Evolutionary conservation across 2,329 filamentous ascomycete genomes (phyloP).

Genomic region (Arthroderma sp.): DNA sequence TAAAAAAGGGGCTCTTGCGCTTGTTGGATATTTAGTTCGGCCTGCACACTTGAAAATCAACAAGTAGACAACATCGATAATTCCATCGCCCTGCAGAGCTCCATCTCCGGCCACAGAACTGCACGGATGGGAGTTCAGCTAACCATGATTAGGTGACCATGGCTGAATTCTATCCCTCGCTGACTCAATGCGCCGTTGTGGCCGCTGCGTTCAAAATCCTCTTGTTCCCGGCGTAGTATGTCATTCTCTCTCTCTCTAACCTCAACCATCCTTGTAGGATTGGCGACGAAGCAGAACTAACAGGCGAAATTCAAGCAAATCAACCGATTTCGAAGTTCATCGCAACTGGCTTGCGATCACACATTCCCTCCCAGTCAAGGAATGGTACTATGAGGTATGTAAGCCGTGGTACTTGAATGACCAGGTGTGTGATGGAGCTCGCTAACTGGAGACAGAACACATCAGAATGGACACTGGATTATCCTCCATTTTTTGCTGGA

Average conservation of each 20-base stretch:
- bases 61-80: background rate
- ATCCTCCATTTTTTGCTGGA: slow-evolving; percentile 93
- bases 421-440: background rate
- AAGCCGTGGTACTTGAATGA: background rate
- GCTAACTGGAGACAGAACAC: too few species aligned
- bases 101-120: background rate
- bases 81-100: background rate
- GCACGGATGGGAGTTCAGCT: background rate
- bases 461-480: slow-evolving; percentile 98
- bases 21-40: background rate
- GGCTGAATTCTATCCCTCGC: slow-evolving; percentile 73
- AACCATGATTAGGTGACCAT: slow-evolving; percentile 36
- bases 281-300: background rate
- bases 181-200: slow-evolving; percentile 75
- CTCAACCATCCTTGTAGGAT: too few species aligned
- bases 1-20: background rate
- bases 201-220: slow-evolving; percentile 83
- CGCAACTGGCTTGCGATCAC: slow-evolving; percentile 98
- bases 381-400: slow-evolving; percentile 83
- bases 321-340: slow-evolving; percentile 97
- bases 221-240: slow-evolving; percentile 87
- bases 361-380: slow-evolving; percentile 67
- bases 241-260: slow-evolving; percentile 17
- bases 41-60: background rate
- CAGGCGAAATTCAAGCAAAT: slow-evolving; percentile 55